A percentile compares a stretch with the other conserved stretches of the same genome.
These are phyloP conservation scores for Tritrichomonas musculus DNA, from an alignment of 208 protist genomes.

Conservation along the genomic window DNA sequence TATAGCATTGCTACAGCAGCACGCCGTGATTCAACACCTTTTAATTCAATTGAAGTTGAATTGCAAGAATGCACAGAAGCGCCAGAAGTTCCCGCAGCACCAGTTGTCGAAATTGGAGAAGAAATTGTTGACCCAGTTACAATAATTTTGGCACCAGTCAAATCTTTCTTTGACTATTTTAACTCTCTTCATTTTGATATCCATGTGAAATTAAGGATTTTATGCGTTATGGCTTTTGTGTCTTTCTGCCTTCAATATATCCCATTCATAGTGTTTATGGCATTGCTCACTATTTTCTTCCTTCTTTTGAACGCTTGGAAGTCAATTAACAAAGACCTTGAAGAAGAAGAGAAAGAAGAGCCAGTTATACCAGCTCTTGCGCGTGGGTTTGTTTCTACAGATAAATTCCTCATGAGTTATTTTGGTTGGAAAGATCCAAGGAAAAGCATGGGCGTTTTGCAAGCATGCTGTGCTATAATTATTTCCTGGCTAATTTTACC, in stretches of 20 bases:
- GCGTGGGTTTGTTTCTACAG: not conserved
- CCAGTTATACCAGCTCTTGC: not conserved
- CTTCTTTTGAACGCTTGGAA: not conserved
- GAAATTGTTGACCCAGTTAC: not conserved
- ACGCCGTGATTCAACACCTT: not conserved
- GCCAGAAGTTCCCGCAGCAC: not conserved
- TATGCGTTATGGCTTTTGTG: not conserved
- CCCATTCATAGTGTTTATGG: not conserved
- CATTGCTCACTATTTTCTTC: no score
- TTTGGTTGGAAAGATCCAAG: not conserved
- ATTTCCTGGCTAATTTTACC: not conserved
- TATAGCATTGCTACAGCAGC: not conserved
- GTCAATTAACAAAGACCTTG: not conserved
- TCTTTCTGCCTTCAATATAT: slow-evolving; percentile 21
- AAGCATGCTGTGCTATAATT: not conserved
- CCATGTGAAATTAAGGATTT: not conserved
- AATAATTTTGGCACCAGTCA: not conserved
- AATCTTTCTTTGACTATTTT: not conserved
- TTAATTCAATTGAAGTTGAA: not conserved
- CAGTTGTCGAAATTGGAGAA: not conserved
- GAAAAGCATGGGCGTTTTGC: not conserved
- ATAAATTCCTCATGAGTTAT: not conserved
- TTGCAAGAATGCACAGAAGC: not conserved
- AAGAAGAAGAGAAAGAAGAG: not conserved
- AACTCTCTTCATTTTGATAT: not conserved